A percentile compares a stretch with the other conserved stretches of the same genome.
Conservation (phyloP, 805 yeast species). For the Monosporozyma servazzii region DNA sequence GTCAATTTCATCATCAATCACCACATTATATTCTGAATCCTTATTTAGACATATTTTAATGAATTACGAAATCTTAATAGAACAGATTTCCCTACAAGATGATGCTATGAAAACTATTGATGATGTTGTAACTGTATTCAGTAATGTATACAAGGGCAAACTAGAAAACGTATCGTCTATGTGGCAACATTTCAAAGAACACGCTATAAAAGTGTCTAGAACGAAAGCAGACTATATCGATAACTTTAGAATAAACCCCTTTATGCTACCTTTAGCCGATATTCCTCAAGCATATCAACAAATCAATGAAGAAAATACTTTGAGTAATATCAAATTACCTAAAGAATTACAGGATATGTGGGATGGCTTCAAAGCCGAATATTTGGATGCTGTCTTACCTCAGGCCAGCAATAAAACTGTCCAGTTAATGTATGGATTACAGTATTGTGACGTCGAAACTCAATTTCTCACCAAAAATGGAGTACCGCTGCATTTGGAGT, state of each 20-base stretch:
- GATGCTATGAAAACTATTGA: not conserved
- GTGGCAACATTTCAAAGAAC: not conserved
- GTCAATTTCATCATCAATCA: not conserved
- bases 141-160: not conserved
- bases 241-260: slow-evolving; percentile 4
- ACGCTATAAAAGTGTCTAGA: not conserved
- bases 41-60: not conserved
- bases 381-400: slow-evolving; percentile 6
- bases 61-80: not conserved
- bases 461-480: slow-evolving; percentile 11
- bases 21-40: not conserved
- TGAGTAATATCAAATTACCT: slow-evolving; percentile 11
- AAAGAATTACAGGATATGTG: slow-evolving; percentile 12
- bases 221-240: not conserved
- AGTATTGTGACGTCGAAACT: slow-evolving; percentile 24
- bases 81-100: not conserved
- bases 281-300: slow-evolving; percentile 14
- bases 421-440: slow-evolving; percentile 16
- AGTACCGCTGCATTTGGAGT: slow-evolving; percentile 12
- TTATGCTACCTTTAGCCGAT: slow-evolving; percentile 18
- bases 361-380: slow-evolving; percentile 10
- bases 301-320: not conserved
- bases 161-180: not conserved
- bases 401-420: slow-evolving; percentile 11
- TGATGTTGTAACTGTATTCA: not conserved